Conservation (phyloP, 208 protist genomes). For the Acanthamoeba quina region DNA sequence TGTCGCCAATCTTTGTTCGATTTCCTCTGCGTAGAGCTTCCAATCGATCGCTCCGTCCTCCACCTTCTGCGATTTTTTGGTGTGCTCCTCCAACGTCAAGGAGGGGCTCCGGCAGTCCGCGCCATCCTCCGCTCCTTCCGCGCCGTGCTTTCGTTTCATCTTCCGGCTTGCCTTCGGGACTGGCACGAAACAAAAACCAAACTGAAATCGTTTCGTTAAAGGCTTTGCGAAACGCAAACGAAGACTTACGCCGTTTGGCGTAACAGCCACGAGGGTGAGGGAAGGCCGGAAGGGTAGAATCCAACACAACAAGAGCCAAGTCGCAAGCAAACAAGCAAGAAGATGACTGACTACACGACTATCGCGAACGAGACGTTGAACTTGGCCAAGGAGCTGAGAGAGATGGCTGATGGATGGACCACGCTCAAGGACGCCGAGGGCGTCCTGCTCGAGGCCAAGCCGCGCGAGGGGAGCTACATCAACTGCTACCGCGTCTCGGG, state of each 20-base stretch:
- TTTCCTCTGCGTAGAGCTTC: neutral
- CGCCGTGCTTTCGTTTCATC: neutral
- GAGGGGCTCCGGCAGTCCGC: neutral
- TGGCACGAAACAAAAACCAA: no score
- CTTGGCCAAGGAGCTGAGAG: neutral
- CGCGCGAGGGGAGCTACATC: conserved; percentile 40
- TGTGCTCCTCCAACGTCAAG: neutral
- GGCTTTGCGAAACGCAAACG: no score
- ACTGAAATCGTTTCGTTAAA: no score
- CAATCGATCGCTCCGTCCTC: neutral
- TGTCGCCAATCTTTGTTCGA: neutral
- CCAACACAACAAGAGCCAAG: neutral
- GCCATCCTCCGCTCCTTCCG: no score
- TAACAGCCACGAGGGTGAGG: no score
- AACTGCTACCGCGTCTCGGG: conserved; percentile 58
- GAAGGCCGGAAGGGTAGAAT: no score
- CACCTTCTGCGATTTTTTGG: neutral
- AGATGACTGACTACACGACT: conserved; percentile 13
- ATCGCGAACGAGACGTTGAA: neutral
- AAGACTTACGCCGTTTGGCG: no score
- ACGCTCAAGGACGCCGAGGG: neutral
- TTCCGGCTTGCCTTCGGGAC: no score
- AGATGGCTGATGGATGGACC: neutral
- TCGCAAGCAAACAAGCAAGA: neutral
- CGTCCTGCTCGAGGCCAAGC: conserved; percentile 10